Evolutionary conservation across 2,329 filamentous ascomycete species (phyloP), one percentile per base, ranked within the genome.

Genomic region (Fusarium acutatum): DNA sequence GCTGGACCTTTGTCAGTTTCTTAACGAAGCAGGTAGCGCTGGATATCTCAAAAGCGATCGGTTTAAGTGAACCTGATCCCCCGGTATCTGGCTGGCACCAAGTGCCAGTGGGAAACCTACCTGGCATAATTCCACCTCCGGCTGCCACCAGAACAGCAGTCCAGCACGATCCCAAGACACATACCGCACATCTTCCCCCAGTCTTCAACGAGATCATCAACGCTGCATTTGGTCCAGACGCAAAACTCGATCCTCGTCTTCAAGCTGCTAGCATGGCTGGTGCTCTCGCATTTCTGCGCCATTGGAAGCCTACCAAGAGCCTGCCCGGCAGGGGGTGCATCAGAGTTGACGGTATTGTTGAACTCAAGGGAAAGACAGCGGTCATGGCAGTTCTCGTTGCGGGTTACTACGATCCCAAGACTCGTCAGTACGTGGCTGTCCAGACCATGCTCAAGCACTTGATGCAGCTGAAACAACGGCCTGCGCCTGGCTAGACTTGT

Each of bases 381-480:
- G 82, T 82, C 56, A 77, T 90, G 61, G 83, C 85, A 6, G 81
- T 90, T 18, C 86, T 89, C 67, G 88, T 88, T 5, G 66, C 80
- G 17, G 86, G 84, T 5, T 89, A 85, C 79, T 91, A 88, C 79
- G 85, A 91, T 75, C 88, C 89, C 4, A 87, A 88, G 77, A 85
- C 84, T 44, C 83, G 84, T 68, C 82, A 80, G 50, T 88, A 84
- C 58, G 83, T 81, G 68, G 77, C 76, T 35, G 79, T 83, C 20
- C 76, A 87, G 47, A 81, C 86, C 50, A 77, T 79, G n/a, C 73
- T 88, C 24, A 84, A 84, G 74, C 83, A 86, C 43, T 40, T 83
- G 67, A 74, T 86, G 64, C 84, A 83, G 64, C 72, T 81, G n/a
- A 84, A 84, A 73, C 82, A 83, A 60, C 75, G 75, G 22, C 81